Evolutionary conservation across 1,284 basidiomycete species (phyloP), one percentile per base, ranked within the genome.

Genomic region (Abortiporus biennis): DNA sequence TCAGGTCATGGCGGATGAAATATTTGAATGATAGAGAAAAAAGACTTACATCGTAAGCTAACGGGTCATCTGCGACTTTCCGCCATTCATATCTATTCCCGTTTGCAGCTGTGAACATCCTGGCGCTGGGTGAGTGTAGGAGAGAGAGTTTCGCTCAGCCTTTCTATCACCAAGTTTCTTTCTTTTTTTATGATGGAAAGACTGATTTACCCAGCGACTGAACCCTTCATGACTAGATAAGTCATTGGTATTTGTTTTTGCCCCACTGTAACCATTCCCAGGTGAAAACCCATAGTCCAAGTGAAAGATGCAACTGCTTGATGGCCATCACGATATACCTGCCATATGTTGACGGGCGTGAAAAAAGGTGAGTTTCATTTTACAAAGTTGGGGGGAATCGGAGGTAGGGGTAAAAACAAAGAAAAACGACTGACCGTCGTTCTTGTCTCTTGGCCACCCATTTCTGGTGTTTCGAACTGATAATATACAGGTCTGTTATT

Each of bases 51-150:
- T 83, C 78, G 51, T 83, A 84, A 5, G 72, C 68, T 45, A 58
- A 61, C 5, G 65, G 57, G 36, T 65, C 66, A 36, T 69, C 66
- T 38, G 61, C 57, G 48, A 66, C 17, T 27, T 30, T 70, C 49
- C 77, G 68, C 81, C 83, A 85, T 62, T 84, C 82, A 51, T 71
- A 79, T 38, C 63, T 66, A 51, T 58, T 61, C 29, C 71, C 71
- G 50, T 78, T 74, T 15, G 67, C 62, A 34, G 73, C 73, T 45
- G 66, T 54, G 61, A 85, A 85, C 38, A 68, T 63, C 38, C 83
- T 74, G 30, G 72, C 71, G 51, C 83, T 84, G 54, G 36, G 21
- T 13, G 16, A 15, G 27, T 42, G 12, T 17, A 31, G 6, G 15
- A 22, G 24, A 25, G 17, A 35, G 21, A 30, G 42, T 20, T 15